phyloP scores from a whole-genome alignment of 2,329 filamentous ascomycete species.

The Blumeriella jaapii region DNA sequence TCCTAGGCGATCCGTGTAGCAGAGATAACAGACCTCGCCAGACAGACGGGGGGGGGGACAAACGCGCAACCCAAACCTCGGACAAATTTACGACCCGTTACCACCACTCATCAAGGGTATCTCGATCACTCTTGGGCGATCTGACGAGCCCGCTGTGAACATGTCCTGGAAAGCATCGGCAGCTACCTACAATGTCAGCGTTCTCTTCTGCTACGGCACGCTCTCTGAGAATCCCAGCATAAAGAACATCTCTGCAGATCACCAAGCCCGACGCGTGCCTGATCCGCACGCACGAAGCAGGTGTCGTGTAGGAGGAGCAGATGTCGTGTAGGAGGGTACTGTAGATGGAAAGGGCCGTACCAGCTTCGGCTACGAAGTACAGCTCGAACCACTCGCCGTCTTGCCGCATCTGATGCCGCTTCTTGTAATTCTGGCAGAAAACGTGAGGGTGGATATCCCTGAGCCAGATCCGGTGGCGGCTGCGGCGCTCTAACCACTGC shows the following conservation, averaged over 20 bases:
- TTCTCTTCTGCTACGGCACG: too few relatives aligned
- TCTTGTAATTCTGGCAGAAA: slow-evolving; percentile 44
- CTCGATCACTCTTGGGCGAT: not conserved
- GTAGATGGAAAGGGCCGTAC: slow-evolving; percentile 11
- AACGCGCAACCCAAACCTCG: not conserved
- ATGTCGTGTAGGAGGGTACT: too few relatives aligned
- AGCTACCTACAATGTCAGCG: slow-evolving; percentile 10
- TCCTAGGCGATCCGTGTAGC: too few relatives aligned
- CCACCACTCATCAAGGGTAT: slow-evolving; percentile 1
- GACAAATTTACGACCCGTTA: not conserved
- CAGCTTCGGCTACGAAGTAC: slow-evolving; percentile 20
- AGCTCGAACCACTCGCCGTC: slow-evolving; percentile 26
- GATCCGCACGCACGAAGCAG: too few relatives aligned
- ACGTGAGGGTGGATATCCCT: slow-evolving; percentile 46
- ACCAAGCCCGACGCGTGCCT: too few relatives aligned
- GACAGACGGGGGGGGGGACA: too few relatives aligned
- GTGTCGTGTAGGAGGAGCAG: too few relatives aligned
- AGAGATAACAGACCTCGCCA: too few relatives aligned
- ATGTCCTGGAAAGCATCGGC: slow-evolving; percentile 19
- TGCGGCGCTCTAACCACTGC: slow-evolving; percentile 40
- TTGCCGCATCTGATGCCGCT: slow-evolving; percentile 39
- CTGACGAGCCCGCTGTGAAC: slow-evolving; percentile 8
- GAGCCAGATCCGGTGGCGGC: slow-evolving; percentile 37
- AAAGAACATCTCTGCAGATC: too few relatives aligned
- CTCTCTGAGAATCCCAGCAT: too few relatives aligned